Evolutionary conservation across 2,329 filamentous ascomycete species (phyloP).

Genomic region (Cercospora janseana): DNA sequence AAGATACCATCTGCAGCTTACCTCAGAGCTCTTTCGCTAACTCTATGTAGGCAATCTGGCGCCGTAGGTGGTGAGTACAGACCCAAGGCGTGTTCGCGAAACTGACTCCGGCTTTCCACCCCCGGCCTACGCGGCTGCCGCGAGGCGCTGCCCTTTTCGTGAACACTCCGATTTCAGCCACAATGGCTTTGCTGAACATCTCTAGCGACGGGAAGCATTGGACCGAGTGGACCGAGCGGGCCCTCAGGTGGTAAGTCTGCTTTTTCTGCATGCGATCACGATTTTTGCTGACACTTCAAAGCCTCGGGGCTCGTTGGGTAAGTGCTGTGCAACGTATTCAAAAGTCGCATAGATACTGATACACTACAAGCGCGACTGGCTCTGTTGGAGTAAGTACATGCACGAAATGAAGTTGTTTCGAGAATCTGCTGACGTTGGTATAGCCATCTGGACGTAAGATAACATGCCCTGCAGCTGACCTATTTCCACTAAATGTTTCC

Average conservation of each 20-base stretch:
- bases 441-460: slow-evolving; percentile 8
- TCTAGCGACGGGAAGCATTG: slow-evolving; percentile 1
- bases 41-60: too few relatives aligned
- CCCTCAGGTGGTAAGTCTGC: slow-evolving; percentile 5
- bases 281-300: neutral
- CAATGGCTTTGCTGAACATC: too few relatives aligned
- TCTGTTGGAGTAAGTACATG: neutral
- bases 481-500: neutral
- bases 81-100: neutral
- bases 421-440: neutral
- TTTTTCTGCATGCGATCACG: neutral
- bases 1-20: too few relatives aligned
- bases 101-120: too few relatives aligned
- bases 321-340: too few relatives aligned
- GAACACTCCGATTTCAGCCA: too few relatives aligned
- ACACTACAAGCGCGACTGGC: neutral
- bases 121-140: too few relatives aligned
- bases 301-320: slow-evolving; percentile 10
- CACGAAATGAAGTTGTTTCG: neutral
- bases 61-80: neutral
- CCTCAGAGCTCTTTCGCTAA: too few relatives aligned
- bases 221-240: neutral
- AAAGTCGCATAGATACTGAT: too few relatives aligned
- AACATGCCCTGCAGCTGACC: neutral
- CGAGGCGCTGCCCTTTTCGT: too few relatives aligned